Base-by-base conservation (phyloP, 108 stramenopile species). In the Bacterosira constricta region DNA sequence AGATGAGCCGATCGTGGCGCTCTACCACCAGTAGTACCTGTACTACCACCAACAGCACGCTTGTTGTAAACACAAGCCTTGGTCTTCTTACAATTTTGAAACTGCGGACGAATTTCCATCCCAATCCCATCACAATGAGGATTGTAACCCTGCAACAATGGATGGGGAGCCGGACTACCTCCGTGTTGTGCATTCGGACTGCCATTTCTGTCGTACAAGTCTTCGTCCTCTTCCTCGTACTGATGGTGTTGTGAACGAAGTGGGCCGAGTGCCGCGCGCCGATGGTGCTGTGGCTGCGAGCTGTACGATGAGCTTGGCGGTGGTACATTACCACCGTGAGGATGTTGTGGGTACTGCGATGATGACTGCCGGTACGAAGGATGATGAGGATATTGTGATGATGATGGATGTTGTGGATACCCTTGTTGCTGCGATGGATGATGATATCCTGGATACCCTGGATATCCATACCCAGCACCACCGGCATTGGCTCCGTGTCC, bases 81-180 rank as follows among this genome's bases (percentile, higher is more conserved):
- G 17, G 25, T 32, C 50, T 52, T 60, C 39, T 53, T 71, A 26
- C 11, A 17, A n/a, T 61, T 61, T 18, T 27, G 59, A 39, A 71
- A 71, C 60, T 71, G 70, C 9, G 70, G 70, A 25, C 70, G 58
- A 38, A 71, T 42, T 27, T 4, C 37, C n/a, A n/a, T n/a, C 17
- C 3, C 47, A 1, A 38, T 20, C 1, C 59, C 59, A 25, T 71
- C 70, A 3, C 18, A 12, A 17, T 71, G 20, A 6, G 59, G 70
- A 26, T 61, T 62, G 60, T 71, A 62, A 21, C 51, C 60, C 29
- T 29, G 23, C 3, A 71, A 27, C 4, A 61, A 31, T 7, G 70
- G 70, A 31, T 61, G 59, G 37, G 59, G 34, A 1, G 23, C 11
- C 2, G 34, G 30, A 34, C n/a, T n/a, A n/a, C n/a, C n/a, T n/a